Base-by-base conservation (phyloP, 768 basidiomycete species). In the Phanerochaete sordida region DNA sequence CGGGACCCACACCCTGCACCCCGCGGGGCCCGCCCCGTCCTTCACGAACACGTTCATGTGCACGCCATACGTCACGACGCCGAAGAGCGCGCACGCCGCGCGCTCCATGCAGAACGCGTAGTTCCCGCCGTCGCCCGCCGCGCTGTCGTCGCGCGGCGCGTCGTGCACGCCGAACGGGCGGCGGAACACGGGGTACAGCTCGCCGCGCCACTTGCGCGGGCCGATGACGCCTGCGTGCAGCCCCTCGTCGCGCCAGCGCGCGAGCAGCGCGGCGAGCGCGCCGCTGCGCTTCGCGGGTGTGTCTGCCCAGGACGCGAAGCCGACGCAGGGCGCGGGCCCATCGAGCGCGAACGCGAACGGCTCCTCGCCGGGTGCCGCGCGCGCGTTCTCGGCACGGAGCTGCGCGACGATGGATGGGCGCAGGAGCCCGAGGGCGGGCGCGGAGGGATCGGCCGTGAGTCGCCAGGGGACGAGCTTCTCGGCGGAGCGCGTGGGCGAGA, bases 71-170 rank as follows among this genome's bases (percentile, higher is more conserved):
- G 95, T 97, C 54, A 92, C 81, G 7, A 95, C 72, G 2, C 96
- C 95, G 67, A 98, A 98, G 33, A 98, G 75, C 0, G 89, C 83
- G 70, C 91, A 93, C 2, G 93, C 94, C 1, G 91, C 80, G 43
- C 96, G 83, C 72, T 98, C 97, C 82, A 98, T 83, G 70, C 86
- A 83, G 72, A 98, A 97, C 23, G 84, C 91, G 59, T 81, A 90
- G 70, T 93, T 91, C 37, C 73, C 69, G 16, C 69, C 72, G 35
- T 71, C 71, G 4, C 68, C 72, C 30, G 74, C 56, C 3, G 33
- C 33, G 33, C n/a, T 35, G 33, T 58, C 64, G 19, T 52, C 49
- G 44, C 64, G 45, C 58, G 74, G 62, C 57, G 64, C 56, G 77
- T 86, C 81, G 65, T 80, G 81, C 30, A 69, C 66, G 9, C 85